Evolutionary conservation across 352 stramenopile genomes (phyloP).

Genomic region (Globisporangium cystogenes): DNA sequence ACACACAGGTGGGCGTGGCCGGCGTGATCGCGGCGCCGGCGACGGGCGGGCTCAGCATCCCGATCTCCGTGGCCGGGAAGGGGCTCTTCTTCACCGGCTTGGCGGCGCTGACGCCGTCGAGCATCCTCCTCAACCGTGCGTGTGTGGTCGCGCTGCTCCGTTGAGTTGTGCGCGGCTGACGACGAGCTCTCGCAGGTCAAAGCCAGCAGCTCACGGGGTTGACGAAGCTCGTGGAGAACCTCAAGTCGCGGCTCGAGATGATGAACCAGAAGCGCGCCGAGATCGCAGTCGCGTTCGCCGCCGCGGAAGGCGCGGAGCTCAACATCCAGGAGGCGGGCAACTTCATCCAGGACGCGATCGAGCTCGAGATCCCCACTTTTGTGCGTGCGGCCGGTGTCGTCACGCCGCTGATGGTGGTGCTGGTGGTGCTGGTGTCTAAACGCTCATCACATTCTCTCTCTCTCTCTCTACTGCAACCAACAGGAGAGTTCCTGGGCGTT

Average conservation of each 20-base stretch:
- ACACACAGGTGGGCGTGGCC: conserved; percentile 64
- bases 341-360: conserved; percentile 79
- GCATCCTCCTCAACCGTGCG: conserved; percentile 83
- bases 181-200: conserved; percentile 37
- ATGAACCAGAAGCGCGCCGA: conserved; percentile 82
- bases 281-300: conserved; percentile 65
- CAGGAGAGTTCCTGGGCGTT: conserved; percentile 81
- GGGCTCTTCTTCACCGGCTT: conserved; percentile 79
- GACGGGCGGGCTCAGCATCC: conserved; percentile 74
- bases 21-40: conserved; percentile 71
- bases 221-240: conserved; percentile 65
- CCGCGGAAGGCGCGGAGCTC: conserved; percentile 64
- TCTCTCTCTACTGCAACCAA: neutral
- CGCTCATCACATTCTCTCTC: neutral
- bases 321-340: conserved; percentile 79
- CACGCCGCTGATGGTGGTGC: neutral
- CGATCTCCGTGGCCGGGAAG: conserved; percentile 80
- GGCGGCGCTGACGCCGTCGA: conserved; percentile 73
- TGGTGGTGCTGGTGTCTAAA: too few relatives aligned
- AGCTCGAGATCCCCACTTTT: conserved; percentile 60
- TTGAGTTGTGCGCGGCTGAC: neutral
- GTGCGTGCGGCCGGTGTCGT: neutral
- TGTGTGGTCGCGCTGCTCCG: neutral
- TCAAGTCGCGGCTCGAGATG: conserved; percentile 82
- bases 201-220: conserved; percentile 75